A percentile compares a stretch with the other conserved stretches of the same genome.
Evolutionary conservation across 805 yeast species (phyloP).

Genomic region (Cyberlindnera japonica): DNA sequence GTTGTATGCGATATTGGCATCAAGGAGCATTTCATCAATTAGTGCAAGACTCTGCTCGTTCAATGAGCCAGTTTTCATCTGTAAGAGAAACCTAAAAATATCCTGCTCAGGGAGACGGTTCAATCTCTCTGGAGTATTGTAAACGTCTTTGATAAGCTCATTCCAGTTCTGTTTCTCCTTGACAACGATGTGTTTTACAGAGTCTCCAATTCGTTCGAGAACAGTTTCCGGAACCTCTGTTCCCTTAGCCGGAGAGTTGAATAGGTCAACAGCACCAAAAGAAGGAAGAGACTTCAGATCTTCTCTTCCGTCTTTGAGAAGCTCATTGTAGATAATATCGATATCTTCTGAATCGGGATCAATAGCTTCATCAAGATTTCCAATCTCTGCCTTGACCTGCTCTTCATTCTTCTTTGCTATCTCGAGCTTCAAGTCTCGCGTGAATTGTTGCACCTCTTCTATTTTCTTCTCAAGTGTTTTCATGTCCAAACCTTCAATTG

Average conservation of each 20-base stretch:
- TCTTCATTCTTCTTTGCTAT: conserved; percentile 16
- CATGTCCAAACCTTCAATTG: conserved; percentile 2
- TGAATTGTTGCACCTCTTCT: conserved; percentile 18
- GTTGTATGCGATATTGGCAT: conserved; percentile 29
- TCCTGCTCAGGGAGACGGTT: conserved; percentile 29
- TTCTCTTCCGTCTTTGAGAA: not conserved
- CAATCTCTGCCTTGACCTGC: conserved; percentile 14
- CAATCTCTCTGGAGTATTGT: conserved; percentile 33
- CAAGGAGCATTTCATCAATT: conserved; percentile 32
- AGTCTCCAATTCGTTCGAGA: conserved; percentile 37
- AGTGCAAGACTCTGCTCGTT: conserved; percentile 25
- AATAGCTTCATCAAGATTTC: conserved; percentile 10
- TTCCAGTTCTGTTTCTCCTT: conserved; percentile 43
- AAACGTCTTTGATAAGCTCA: conserved; percentile 26
- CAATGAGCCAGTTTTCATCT: conserved; percentile 36
- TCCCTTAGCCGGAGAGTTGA: conserved; percentile 25
- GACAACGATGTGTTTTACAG: conserved; percentile 37
- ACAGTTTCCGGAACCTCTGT: conserved; percentile 34
- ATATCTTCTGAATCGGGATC: conserved; percentile 22
- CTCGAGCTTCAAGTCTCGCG: conserved; percentile 14
- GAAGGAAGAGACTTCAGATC: conserved; percentile 1
- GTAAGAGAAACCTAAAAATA: conserved; percentile 32
- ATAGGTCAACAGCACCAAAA: conserved; percentile 10
- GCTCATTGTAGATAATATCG: conserved; percentile 18
- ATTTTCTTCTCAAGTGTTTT: conserved; percentile 18